Percentiles rank a stretch among this genome's conserved stretches.
phyloP scores from a whole-genome alignment of 2,329 filamentous ascomycete species.

The Laburnicola sp. region DNA sequence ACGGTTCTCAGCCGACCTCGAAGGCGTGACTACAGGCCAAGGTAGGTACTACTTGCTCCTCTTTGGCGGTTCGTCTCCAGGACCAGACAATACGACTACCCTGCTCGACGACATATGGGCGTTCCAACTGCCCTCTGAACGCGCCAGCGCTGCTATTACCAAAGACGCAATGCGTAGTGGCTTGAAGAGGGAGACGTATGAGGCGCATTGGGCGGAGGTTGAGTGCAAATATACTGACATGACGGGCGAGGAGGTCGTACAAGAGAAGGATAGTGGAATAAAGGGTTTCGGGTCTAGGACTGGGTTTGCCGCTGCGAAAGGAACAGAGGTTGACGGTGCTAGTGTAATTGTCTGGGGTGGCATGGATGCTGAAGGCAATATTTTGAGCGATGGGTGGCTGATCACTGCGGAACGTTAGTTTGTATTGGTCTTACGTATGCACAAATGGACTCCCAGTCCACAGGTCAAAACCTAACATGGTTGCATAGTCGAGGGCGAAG shows the following conservation, averaged over 20 bases:
- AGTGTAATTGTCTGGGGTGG: slow-evolving; percentile 60
- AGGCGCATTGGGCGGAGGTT: slow-evolving; percentile 56
- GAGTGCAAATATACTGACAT: slow-evolving; percentile 52
- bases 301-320: slow-evolving; percentile 44
- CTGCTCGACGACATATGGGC: slow-evolving; percentile 55
- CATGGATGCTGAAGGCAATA: slow-evolving; percentile 47
- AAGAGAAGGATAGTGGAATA: slow-evolving; percentile 43
- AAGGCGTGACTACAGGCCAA: slow-evolving; percentile 55
- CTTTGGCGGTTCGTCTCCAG: slow-evolving; percentile 49
- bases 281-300: slow-evolving; percentile 48
- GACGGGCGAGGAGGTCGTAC: slow-evolving; percentile 49
- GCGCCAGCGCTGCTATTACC: slow-evolving; percentile 51
- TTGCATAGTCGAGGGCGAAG: too few relatives aligned
- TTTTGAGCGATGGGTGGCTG: slow-evolving; percentile 48
- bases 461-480: too few relatives aligned
- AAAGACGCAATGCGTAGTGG: slow-evolving; percentile 56
- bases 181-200: slow-evolving; percentile 52
- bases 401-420: slow-evolving; percentile 45
- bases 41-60: slow-evolving; percentile 58
- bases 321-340: slow-evolving; percentile 52
- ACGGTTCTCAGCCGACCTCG: slow-evolving; percentile 50
- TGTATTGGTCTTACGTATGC: too few relatives aligned
- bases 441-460: too few relatives aligned
- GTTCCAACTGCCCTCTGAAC: slow-evolving; percentile 55
- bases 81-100: slow-evolving; percentile 22